A percentile compares a stretch with the other conserved stretches of the same genome.
Evolutionary conservation across 2,329 filamentous ascomycete genomes (phyloP).

Genomic region (Colletotrichum ledebouriae): DNA sequence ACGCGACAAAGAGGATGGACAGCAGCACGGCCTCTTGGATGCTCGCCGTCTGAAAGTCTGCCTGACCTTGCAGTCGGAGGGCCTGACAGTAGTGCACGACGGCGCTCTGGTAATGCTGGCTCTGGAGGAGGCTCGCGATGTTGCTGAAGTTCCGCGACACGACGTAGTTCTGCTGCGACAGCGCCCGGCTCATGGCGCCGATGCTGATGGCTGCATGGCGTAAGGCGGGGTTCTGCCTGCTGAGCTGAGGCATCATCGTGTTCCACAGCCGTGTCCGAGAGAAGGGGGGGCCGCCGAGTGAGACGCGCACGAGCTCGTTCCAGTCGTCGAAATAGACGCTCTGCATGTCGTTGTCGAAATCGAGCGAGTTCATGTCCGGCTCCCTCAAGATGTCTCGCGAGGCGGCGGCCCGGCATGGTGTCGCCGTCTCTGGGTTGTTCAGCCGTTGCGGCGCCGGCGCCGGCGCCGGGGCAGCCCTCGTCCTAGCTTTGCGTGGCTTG

Average conservation of each 20-base stretch:
- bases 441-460: not conserved
- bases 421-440: slow-evolving; percentile 9
- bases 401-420: slow-evolving; percentile 2
- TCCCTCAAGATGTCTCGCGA: slow-evolving; percentile 21
- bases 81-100: slow-evolving; percentile 58
- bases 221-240: slow-evolving; percentile 45
- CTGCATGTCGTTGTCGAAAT: slow-evolving; percentile 37
- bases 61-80: slow-evolving; percentile 55
- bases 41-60: slow-evolving; percentile 52
- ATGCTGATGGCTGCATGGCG: slow-evolving; percentile 58
- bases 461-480: not conserved
- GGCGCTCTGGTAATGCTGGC: slow-evolving; percentile 53
- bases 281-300: slow-evolving; percentile 35
- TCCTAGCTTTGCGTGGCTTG: slow-evolving; percentile 36
- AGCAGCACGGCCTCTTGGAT: slow-evolving; percentile 55
- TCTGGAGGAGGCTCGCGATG: slow-evolving; percentile 37
- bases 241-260: slow-evolving; percentile 48
- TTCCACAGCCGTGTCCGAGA: slow-evolving; percentile 51
- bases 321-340: slow-evolving; percentile 43
- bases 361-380: slow-evolving; percentile 38
- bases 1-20: slow-evolving; percentile 58
- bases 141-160: slow-evolving; percentile 26
- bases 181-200: slow-evolving; percentile 54
- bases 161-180: slow-evolving; percentile 29
- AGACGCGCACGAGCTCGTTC: slow-evolving; percentile 35